phyloP scores from a whole-genome alignment of 1,139 yeast genomes.

The Kodamaea ohmeri region DNA sequence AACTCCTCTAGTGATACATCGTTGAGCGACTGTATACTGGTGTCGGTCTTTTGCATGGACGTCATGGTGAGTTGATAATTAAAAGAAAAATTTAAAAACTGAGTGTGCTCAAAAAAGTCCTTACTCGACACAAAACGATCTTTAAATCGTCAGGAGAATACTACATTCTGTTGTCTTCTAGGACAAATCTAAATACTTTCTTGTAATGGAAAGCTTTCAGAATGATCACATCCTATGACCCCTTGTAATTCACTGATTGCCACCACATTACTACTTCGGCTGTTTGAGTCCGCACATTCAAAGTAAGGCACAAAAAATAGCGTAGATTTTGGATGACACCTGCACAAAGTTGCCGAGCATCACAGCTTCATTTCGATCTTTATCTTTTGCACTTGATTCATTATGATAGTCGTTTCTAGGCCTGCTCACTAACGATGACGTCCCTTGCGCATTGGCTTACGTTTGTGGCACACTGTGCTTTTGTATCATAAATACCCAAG shows the following conservation, averaged over 20 bases:
- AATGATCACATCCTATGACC: no score
- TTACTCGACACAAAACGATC: conserved; percentile 3
- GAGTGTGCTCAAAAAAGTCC: conserved; percentile 3
- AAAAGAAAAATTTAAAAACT: conserved; percentile 7
- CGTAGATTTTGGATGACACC: no score
- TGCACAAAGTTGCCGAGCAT: no score
- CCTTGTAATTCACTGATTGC: background rate
- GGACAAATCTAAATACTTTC: no score
- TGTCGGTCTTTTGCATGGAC: conserved; percentile 20
- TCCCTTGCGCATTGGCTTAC: conserved; percentile 1
- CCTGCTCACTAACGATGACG: background rate
- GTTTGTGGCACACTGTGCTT: background rate
- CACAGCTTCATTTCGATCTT: no score
- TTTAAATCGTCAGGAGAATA: background rate
- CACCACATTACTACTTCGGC: background rate
- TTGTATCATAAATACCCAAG: background rate
- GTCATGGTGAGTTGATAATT: conserved; percentile 14
- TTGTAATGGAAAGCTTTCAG: no score
- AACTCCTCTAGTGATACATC: conserved; percentile 25
- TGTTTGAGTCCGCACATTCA: background rate
- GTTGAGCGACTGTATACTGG: conserved; percentile 19
- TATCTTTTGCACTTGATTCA: background rate
- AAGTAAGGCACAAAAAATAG: no score
- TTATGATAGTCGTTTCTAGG: background rate
- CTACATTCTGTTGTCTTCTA: no score